These are phyloP conservation scores for Clathrospora elynae DNA, from an alignment of 2,329 filamentous ascomycete genomes.

Conservation along the genomic window DNA sequence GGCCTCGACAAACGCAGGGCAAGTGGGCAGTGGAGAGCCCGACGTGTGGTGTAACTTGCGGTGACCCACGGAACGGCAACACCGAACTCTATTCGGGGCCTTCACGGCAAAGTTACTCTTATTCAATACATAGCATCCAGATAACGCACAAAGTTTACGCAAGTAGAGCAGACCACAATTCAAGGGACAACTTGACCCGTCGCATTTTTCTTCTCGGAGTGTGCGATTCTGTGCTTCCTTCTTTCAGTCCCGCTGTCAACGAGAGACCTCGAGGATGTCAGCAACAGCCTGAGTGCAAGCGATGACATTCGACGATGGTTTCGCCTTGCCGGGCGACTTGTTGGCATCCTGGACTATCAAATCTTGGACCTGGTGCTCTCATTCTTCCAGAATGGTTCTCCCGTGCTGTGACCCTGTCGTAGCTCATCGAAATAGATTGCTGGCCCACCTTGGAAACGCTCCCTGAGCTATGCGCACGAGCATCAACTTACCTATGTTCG, in stretches of 20 bases:
- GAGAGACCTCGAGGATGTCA: conserved; percentile 11
- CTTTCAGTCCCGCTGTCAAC: conserved; percentile 21
- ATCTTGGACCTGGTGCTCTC: conserved; percentile 23
- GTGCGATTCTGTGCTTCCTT: conserved; percentile 18
- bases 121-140: conserved; percentile 8
- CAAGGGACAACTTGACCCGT: conserved; percentile 6
- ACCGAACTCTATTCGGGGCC: conserved; percentile 20
- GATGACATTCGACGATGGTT: conserved; percentile 13
- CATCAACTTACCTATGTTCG: too few species aligned
- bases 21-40: conserved; percentile 26
- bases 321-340: conserved; percentile 22
- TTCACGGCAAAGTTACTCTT: conserved; percentile 27
- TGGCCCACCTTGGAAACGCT: conserved; percentile 30
- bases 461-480: conserved; percentile 9
- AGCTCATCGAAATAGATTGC: conserved; percentile 40
- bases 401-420: conserved; percentile 28
- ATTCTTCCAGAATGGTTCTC: conserved; percentile 43
- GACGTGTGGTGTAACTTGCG: conserved; percentile 25
- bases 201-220: conserved; percentile 18
- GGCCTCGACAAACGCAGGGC: conserved; percentile 25
- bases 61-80: conserved; percentile 27
- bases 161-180: conserved; percentile 16
- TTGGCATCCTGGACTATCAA: conserved; percentile 18
- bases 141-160: conserved; percentile 18
- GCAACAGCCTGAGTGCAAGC: conserved; percentile 13